These are phyloP conservation scores for Candida schatavii DNA, from an alignment of 805 yeast genomes.

Conservation along the genomic window DNA sequence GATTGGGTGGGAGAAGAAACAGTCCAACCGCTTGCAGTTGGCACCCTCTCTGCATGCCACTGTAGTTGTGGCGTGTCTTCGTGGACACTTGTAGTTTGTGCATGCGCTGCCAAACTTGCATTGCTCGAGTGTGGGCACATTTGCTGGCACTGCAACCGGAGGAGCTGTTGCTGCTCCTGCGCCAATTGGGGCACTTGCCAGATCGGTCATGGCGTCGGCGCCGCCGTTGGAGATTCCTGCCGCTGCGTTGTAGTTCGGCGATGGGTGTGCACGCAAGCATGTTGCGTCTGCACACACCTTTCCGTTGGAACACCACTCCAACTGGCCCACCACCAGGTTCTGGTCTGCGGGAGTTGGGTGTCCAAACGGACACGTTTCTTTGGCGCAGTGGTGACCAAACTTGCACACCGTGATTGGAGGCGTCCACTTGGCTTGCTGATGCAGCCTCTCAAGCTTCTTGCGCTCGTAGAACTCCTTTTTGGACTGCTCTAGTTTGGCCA, in stretches of 20 bases:
- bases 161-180: constrained; percentile 6
- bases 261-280: constrained; percentile 81
- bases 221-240: not conserved
- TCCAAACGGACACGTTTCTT: constrained; percentile 80
- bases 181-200: constrained; percentile 16
- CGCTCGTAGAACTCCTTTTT: constrained; percentile 50
- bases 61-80: constrained; percentile 76
- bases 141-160: constrained; percentile 5
- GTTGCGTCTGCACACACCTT: constrained; percentile 56
- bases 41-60: constrained; percentile 81
- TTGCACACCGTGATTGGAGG: constrained; percentile 49
- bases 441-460: constrained; percentile 29
- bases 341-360: constrained; percentile 88
- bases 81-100: constrained; percentile 74
- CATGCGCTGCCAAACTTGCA: constrained; percentile 79
- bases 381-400: constrained; percentile 71
- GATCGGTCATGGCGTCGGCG: not conserved
- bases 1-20: constrained; percentile 80
- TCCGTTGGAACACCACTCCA: constrained; percentile 77
- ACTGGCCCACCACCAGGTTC: constrained; percentile 62
- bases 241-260: constrained; percentile 48
- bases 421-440: constrained; percentile 36
- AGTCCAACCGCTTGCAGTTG: constrained; percentile 73
- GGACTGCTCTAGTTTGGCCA: constrained; percentile 64
- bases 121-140: constrained; percentile 57